Evolutionary conservation across 345 rosid genomes (phyloP), one percentile per base, ranked within the genome.

Genomic region (Gynandropsis gynandra): DNA sequence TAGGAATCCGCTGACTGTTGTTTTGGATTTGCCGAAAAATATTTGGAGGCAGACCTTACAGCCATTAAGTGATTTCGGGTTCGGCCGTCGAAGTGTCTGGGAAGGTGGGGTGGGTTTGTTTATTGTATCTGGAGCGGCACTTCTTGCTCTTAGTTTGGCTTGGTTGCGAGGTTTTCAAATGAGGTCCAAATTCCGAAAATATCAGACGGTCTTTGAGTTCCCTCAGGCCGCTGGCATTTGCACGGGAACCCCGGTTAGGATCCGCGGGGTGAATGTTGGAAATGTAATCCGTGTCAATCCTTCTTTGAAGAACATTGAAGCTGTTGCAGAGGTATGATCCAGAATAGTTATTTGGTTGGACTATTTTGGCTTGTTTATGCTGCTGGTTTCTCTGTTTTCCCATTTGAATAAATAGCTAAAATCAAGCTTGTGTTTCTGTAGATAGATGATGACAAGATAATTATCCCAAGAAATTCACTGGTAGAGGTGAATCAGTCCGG

Each of bases 61-160:
- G 47, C 97, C 97, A 7, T 48, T 93, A 50, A 76, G 85, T 67
- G 95, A 93, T 71, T 93, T 83, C 46, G 99, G 99, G 46, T 85
- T 85, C 63, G 99, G 97, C 43, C 74, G 79, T 41, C 78, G 80
- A 71, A 93, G 95, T 64, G 64, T 93, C 43, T 88, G 95, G 97
- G 97, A 93, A 85, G 97, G 97, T 55, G 99, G 97, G 36, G 99
- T 93, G 12, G 99, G 97, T 56, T 56, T 93, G 78, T 93, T 88
- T 71, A 75, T 93, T 43, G 88, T 77, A 38, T 93, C 99, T 1
- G 93, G 99, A 21, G 78, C 92, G 2, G 81, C 83, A 10, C 80
- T 93, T 45, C 66, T 85, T 60, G 90, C 85, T 44, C 94, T 93
- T 61, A 69, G 80, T 70, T 67, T 85, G 81, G 97, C 89, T 61